phyloP scores from a whole-genome alignment of 108 stramenopile species.

The Discostella stelligeroides region DNA sequence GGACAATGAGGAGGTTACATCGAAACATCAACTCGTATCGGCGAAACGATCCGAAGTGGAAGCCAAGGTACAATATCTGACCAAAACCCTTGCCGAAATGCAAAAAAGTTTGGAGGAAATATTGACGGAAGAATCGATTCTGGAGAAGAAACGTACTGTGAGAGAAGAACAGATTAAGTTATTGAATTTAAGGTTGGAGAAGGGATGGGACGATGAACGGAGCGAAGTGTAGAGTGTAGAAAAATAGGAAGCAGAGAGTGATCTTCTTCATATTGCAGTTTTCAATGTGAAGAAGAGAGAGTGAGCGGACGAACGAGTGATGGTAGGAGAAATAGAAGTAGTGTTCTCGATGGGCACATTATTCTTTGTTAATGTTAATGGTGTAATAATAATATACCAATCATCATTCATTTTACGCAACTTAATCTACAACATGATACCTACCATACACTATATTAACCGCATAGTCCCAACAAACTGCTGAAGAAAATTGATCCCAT shows the following conservation, averaged over 20 bases:
- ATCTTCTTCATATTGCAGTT: too few species aligned
- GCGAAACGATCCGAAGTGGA: constrained; percentile 47
- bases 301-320: too few species aligned
- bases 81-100: constrained; percentile 62
- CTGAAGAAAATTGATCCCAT: neutral
- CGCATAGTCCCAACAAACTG: too few species aligned
- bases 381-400: too few species aligned
- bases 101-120: constrained; percentile 59
- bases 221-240: constrained; percentile 19
- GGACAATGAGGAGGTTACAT: constrained; percentile 55
- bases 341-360: too few species aligned
- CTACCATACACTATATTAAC: neutral
- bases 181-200: constrained; percentile 56
- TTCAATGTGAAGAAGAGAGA: too few species aligned
- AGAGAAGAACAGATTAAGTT: constrained; percentile 64
- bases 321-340: too few species aligned
- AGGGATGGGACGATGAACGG: constrained; percentile 83
- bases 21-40: constrained; percentile 41
- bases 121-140: constrained; percentile 66
- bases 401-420: too few species aligned
- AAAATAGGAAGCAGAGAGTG: too few species aligned
- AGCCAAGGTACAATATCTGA: constrained; percentile 55
- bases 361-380: too few species aligned
- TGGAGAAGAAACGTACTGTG: constrained; percentile 59
- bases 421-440: neutral